These are phyloP conservation scores for Ganoderma leucocontextum DNA, from an alignment of 1,284 basidiomycete genomes.

Conservation along the genomic window DNA sequence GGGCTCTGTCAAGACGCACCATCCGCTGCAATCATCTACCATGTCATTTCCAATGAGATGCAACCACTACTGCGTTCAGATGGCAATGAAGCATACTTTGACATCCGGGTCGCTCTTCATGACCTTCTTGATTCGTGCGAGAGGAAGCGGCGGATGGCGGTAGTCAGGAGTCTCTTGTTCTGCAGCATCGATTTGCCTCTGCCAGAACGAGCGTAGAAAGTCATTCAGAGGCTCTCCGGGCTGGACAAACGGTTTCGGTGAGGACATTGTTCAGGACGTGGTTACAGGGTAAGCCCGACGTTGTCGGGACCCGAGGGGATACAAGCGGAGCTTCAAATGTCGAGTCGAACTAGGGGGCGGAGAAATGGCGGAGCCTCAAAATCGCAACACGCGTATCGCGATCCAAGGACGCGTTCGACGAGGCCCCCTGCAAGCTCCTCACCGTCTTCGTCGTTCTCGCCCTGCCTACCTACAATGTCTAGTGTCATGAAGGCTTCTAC, in stretches of 20 bases:
- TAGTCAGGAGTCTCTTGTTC: slow-evolving; percentile 87
- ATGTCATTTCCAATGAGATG: neutral
- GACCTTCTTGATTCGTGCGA: slow-evolving; percentile 96
- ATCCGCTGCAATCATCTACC: slow-evolving; percentile 94
- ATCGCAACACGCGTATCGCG: slow-evolving; percentile 18
- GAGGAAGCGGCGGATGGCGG: slow-evolving; percentile 84
- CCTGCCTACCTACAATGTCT: slow-evolving; percentile 28
- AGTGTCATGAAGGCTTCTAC: slow-evolving; percentile 38
- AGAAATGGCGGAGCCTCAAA: slow-evolving; percentile 7
- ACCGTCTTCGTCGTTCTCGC: slow-evolving; percentile 3
- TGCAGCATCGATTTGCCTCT: slow-evolving; percentile 79
- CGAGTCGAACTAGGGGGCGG: neutral
- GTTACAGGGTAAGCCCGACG: slow-evolving; percentile 9
- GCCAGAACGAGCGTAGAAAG: slow-evolving; percentile 86
- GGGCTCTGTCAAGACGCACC: slow-evolving; percentile 54
- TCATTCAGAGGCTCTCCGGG: slow-evolving; percentile 80
- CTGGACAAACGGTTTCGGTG: slow-evolving; percentile 62
- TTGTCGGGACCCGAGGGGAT: slow-evolving; percentile 15
- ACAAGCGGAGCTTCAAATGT: slow-evolving; percentile 16
- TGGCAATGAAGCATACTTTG: slow-evolving; percentile 67
- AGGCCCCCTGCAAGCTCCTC: neutral
- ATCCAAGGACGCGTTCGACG: slow-evolving; percentile 17
- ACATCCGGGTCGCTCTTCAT: slow-evolving; percentile 98
- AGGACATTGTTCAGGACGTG: slow-evolving; percentile 31
- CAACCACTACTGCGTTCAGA: neutral